Evolutionary conservation across 2,329 filamentous ascomycete genomes (phyloP).

Genomic region (Westerdykella aurantiaca): DNA sequence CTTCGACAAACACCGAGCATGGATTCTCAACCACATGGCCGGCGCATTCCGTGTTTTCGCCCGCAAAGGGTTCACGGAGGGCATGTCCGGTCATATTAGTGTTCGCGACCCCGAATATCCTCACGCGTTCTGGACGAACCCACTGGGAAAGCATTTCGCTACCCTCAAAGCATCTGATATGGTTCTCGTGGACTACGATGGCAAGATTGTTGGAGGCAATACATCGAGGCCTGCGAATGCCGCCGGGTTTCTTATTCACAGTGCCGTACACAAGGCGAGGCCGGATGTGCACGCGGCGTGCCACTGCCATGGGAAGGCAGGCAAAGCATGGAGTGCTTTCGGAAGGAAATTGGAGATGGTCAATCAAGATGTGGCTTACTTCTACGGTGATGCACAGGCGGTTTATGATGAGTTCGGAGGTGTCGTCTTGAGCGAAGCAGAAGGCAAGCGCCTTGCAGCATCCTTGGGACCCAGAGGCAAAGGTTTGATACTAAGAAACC

Average conservation of each 20-base stretch:
- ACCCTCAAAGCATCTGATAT: constrained; percentile 60
- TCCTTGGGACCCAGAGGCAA: constrained; percentile 58
- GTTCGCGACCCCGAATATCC: constrained; percentile 60
- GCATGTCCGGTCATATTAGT: constrained; percentile 63
- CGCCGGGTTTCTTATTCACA: constrained; percentile 66
- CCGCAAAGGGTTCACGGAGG: constrained; percentile 60
- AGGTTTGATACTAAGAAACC: constrained; percentile 63
- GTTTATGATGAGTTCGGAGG: constrained; percentile 62
- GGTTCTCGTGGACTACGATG: constrained; percentile 59
- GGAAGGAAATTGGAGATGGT: constrained; percentile 63
- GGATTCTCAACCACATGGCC: constrained; percentile 62
- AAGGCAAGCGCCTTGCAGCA: constrained; percentile 58
- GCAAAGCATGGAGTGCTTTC: constrained; percentile 64
- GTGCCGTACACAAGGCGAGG: constrained; percentile 60
- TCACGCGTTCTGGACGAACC: constrained; percentile 65
- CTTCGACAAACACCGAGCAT: constrained; percentile 54
- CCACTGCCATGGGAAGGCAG: constrained; percentile 61
- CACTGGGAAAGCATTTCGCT: constrained; percentile 59
- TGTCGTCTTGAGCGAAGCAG: constrained; percentile 57
- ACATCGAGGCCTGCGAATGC: constrained; percentile 56
- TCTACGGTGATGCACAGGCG: constrained; percentile 57
- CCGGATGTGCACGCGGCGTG: constrained; percentile 61
- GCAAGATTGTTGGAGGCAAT: constrained; percentile 60
- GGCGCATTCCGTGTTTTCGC: constrained; percentile 62
- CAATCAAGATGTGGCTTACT: constrained; percentile 60